Evolutionary conservation across 208 protist genomes (phyloP), one percentile per base, ranked within the genome.

Genomic region (Strigomonas oncopelti): DNA sequence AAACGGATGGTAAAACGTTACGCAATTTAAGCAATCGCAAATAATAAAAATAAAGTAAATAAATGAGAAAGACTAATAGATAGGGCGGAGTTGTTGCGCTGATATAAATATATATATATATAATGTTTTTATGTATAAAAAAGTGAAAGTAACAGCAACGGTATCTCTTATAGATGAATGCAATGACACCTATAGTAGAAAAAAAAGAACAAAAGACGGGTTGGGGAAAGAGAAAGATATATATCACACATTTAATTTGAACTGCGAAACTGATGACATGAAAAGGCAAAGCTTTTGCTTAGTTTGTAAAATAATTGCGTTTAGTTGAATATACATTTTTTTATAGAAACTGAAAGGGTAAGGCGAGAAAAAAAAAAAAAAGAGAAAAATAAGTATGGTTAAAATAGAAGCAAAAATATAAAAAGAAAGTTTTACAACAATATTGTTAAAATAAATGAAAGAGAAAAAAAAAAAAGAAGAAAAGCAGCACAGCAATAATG

Each of bases 171-270:
- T 58, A 25, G 53, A 20, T 29, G 38, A 42, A 45, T 55, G 25
- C 18, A 60, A 31, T n/a, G 0, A 1, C 18, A 68, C 28, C 20
- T 59, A 54, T 22, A 20, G 13, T 60, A 51, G 0, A 73, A 67
- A 38, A 57, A 64, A 61, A 65, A 56, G 18, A 67, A 67, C 45
- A 32, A 71, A 58, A 58, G 27, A 58, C 11, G n/a, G 14, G 53
- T 14, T 58, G 14, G n/a, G 14, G 14, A 14, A 27, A 24, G 20
- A 58, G 27, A 25, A 58, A 14, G 27, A 58, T 29, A 29, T 29
- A 58, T 8, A 8, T 58, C 16, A n/a, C 11, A 58, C 24, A 24
- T 29, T 8, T 25, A 11, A 11, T 58, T 8, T 58, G 24, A 11
- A 58, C 53, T 29, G 27, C 53, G 27, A 58, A 25, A 29, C 8